Evolutionary conservation across 345 rosid species (phyloP).

Genomic region (Aurinia saxatilis): DNA sequence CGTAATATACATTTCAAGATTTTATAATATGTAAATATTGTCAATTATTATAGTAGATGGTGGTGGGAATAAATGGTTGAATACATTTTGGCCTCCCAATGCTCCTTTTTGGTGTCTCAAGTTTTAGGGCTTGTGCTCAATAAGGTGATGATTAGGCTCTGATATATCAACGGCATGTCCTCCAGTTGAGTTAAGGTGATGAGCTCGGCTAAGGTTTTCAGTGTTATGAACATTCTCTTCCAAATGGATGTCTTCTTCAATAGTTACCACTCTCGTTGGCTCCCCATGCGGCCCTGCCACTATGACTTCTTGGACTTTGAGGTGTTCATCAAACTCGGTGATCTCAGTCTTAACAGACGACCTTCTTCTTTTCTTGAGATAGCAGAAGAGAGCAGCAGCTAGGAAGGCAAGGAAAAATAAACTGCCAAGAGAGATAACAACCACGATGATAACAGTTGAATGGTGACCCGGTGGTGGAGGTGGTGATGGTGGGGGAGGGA

Average conservation of each 20-base stretch:
- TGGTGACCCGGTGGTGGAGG: slow-evolving; percentile 50
- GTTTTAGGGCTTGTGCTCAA: slow-evolving; percentile 28
- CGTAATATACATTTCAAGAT: neutral
- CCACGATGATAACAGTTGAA: slow-evolving; percentile 41
- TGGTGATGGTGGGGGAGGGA: slow-evolving; percentile 33
- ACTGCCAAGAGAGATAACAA: slow-evolving; percentile 56
- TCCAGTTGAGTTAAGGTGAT: slow-evolving; percentile 16
- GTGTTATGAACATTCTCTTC: slow-evolving; percentile 34
- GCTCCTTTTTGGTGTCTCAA: neutral
- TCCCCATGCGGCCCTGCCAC: slow-evolving; percentile 48
- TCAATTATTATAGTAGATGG: neutral
- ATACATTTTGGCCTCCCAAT: neutral
- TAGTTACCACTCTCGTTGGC: slow-evolving; percentile 25
- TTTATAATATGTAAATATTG: neutral
- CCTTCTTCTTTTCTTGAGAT: slow-evolving; percentile 43
- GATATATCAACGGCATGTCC: slow-evolving; percentile 26
- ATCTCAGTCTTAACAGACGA: slow-evolving; percentile 32
- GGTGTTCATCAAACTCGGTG: slow-evolving; percentile 37
- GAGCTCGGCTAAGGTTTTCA: slow-evolving; percentile 18
- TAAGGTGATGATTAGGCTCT: slow-evolving; percentile 23
- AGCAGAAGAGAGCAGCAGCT: slow-evolving; percentile 50
- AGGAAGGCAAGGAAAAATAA: slow-evolving; percentile 54
- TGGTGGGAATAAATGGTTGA: neutral
- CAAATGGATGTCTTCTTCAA: slow-evolving; percentile 51
- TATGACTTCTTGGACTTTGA: slow-evolving; percentile 45